A percentile compares a stretch with the other conserved stretches of the same genome.
These are phyloP conservation scores for Calonectria multiphialidica DNA, from an alignment of 2,329 filamentous ascomycete species.

Conservation along the genomic window DNA sequence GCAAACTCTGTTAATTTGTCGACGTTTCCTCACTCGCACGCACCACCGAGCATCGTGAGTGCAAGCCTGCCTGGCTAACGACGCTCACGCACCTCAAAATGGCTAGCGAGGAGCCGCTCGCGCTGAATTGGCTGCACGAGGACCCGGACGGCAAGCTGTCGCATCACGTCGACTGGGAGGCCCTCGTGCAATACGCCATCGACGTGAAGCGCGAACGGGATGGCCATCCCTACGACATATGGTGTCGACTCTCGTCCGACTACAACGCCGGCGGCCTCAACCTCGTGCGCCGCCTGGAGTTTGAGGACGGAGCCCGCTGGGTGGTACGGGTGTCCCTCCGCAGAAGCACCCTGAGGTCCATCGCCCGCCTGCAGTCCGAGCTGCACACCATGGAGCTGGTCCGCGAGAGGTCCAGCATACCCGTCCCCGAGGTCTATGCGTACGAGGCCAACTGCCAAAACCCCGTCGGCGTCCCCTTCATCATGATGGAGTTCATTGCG, in stretches of 20 bases:
- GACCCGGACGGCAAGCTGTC: slow-evolving; percentile 3
- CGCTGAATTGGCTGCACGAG: slow-evolving; percentile 2
- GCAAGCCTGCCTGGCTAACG: background rate
- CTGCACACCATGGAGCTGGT: slow-evolving; percentile 5
- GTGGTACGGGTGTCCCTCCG: background rate
- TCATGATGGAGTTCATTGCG: slow-evolving; percentile 46
- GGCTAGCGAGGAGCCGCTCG: slow-evolving; percentile 3
- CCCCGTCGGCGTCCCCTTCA: slow-evolving; percentile 41
- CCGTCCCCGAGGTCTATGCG: slow-evolving; percentile 43
- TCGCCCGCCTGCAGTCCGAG: background rate
- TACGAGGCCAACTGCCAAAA: slow-evolving; percentile 38
- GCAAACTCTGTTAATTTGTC: slow-evolving; percentile 3
- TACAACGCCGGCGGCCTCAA: background rate
- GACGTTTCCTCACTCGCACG: background rate
- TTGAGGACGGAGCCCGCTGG: background rate
- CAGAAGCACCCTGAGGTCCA: background rate
- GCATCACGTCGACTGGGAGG: slow-evolving; percentile 3
- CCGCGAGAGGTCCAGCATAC: slow-evolving; percentile 9
- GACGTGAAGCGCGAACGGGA: background rate
- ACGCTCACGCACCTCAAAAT: slow-evolving; percentile 2
- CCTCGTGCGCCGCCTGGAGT: background rate
- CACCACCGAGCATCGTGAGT: background rate
- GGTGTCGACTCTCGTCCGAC: background rate
- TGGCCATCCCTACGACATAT: background rate
- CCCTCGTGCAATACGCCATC: background rate